These are phyloP conservation scores for Globisporangium middletonii DNA, from an alignment of 352 stramenopile species.

Conservation along the genomic window DNA sequence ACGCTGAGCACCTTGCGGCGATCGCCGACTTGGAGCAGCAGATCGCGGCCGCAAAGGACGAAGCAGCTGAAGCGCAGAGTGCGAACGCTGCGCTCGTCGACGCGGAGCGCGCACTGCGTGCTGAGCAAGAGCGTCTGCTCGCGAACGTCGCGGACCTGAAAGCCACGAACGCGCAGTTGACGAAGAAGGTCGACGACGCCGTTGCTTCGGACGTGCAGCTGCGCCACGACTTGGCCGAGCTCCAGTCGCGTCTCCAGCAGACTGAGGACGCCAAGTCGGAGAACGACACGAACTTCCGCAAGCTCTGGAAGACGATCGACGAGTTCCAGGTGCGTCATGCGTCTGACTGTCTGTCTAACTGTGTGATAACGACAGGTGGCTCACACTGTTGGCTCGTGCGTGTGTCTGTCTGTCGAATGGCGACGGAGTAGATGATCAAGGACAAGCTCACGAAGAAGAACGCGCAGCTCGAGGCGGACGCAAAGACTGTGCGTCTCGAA, in stretches of 20 bases:
- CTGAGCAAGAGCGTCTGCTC: constrained; percentile 22
- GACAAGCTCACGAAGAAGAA: constrained; percentile 43
- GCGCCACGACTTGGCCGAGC: constrained; percentile 15
- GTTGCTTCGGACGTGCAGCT: constrained; percentile 12
- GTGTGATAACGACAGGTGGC: too few relatives aligned
- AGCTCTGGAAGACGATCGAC: constrained; percentile 49
- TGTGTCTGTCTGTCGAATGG: too few relatives aligned
- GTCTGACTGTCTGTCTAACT: background rate
- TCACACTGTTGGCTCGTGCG: background rate
- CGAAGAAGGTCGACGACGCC: constrained; percentile 21
- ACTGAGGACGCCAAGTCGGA: constrained; percentile 34
- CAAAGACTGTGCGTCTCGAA: constrained; percentile 31
- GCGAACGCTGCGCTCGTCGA: constrained; percentile 16
- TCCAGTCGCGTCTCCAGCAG: constrained; percentile 20
- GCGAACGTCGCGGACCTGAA: constrained; percentile 13
- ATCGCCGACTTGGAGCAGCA: constrained; percentile 19
- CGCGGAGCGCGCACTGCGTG: constrained; percentile 16
- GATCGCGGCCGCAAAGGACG: constrained; percentile 7
- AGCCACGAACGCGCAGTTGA: constrained; percentile 20
- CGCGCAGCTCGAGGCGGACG: constrained; percentile 29
- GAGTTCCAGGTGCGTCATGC: constrained; percentile 24
- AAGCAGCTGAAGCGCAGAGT: constrained; percentile 11
- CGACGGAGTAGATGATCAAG: constrained; percentile 32
- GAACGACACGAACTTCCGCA: constrained; percentile 40
- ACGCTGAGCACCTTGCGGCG: constrained; percentile 12